These are phyloP conservation scores for Blastobotrys robertii DNA, from an alignment of 805 yeast genomes.

Conservation along the genomic window DNA sequence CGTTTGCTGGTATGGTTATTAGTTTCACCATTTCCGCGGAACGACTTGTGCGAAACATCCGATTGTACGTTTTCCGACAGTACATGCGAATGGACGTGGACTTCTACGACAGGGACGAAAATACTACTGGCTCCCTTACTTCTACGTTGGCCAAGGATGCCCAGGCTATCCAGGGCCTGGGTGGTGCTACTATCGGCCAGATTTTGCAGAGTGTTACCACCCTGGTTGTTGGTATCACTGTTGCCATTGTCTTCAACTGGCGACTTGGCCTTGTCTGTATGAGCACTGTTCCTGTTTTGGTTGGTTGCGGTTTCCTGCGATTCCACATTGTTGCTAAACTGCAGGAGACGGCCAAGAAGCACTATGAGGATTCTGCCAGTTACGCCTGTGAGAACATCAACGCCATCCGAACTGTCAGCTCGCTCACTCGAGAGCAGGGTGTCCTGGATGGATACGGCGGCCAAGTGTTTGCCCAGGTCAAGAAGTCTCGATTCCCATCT, in stretches of 20 bases:
- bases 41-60: slow-evolving; percentile 26
- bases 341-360: slow-evolving; percentile 29
- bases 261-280: slow-evolving; percentile 32
- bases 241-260: slow-evolving; percentile 33
- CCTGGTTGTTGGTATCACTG: slow-evolving; percentile 30
- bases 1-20: slow-evolving; percentile 17
- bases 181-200: slow-evolving; percentile 34
- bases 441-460: slow-evolving; percentile 25
- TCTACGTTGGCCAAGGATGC: slow-evolving; percentile 32
- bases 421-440: slow-evolving; percentile 32
- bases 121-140: slow-evolving; percentile 31
- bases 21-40: slow-evolving; percentile 23
- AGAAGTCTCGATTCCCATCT: slow-evolving; percentile 20
- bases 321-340: slow-evolving; percentile 26
- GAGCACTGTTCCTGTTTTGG: slow-evolving; percentile 30
- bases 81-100: slow-evolving; percentile 30
- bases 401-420: slow-evolving; percentile 33
- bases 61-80: slow-evolving; percentile 25
- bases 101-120: slow-evolving; percentile 28
- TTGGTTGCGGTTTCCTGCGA: slow-evolving; percentile 33
- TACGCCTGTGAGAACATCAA: slow-evolving; percentile 32
- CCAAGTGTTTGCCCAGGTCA: slow-evolving; percentile 24
- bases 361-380: slow-evolving; percentile 31
- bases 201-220: slow-evolving; percentile 29
- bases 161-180: slow-evolving; percentile 31